These are phyloP conservation scores for Fusarium acutatum DNA, from an alignment of 2,329 filamentous ascomycete genomes.

Conservation along the genomic window DNA sequence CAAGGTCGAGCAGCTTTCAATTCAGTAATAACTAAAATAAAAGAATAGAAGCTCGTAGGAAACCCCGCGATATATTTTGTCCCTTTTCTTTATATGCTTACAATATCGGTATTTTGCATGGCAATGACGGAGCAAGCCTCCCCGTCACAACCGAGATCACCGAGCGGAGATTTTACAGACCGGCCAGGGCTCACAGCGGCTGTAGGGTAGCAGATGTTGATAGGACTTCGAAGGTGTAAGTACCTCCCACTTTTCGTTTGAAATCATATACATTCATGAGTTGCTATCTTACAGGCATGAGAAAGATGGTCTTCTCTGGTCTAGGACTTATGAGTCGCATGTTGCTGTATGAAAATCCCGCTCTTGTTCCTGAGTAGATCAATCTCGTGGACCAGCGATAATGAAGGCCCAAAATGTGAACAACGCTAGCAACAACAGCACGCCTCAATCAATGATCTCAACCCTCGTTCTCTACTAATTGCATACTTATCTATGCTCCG, in stretches of 20 bases:
- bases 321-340: no score
- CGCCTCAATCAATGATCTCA: neutral
- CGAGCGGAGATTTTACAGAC: neutral
- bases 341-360: neutral
- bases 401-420: neutral
- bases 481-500: no score
- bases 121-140: neutral
- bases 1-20: neutral
- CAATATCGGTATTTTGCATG: neutral
- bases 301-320: no score
- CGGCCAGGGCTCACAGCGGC: neutral
- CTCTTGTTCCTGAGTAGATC: neutral
- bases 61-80: accelerated
- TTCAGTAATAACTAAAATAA: neutral
- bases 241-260: neutral
- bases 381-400: neutral
- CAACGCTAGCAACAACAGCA: neutral
- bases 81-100: neutral
- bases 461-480: neutral
- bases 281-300: neutral
- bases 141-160: neutral
- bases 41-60: neutral
- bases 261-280: neutral
- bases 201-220: neutral
- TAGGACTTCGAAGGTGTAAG: no score